Evolutionary conservation across 2,329 filamentous ascomycete species (phyloP), one percentile per base, ranked within the genome.

Genomic region (Pseudogymnoascus sp.): DNA sequence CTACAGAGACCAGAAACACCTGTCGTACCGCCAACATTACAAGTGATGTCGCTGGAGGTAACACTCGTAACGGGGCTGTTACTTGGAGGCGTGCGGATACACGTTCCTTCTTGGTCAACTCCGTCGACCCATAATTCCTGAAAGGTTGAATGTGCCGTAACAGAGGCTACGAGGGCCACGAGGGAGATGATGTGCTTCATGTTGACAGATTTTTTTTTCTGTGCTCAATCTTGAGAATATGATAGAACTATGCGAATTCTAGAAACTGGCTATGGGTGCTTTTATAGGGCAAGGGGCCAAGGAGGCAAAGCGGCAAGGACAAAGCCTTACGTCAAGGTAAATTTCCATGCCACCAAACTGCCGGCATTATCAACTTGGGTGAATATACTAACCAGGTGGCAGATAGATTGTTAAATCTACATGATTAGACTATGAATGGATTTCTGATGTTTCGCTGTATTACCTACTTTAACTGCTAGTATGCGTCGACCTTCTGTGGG

Each of bases 21-120:
- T n/a, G 66, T 68, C 4, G 71, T 73, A 63, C 76, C 69, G 62
- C 75, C 75, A 23, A 74, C 75, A 69, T 80, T 80, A 72, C 80
- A 83, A 40, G 79, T 77, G n/a, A 83, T 76, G 56, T 75, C 75
- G 5, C 67, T 71, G 63, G 78, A 76, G 64, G 77, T 78, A 56
- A 81, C 78, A 56, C 79, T 77, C 63, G 77, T 75, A 63, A 84
- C 77, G 1, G 80, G 82, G 70, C 78, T 77, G 75, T 84, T 80
- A 70, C 74, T 77, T n/a, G 71, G 74, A 1, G 81, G 78, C 1
- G 79, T 78, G 11, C 81, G 77, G 61, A 83, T 76, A 66, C 82
- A 84, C 16, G 46, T 18, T 14, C 80, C 81, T 65, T 75, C 77
- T 67, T 81, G 75, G 66, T 83, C 80, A 21, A 72, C 74, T 38